Conservation (phyloP, 768 basidiomycete genomes). For the Cystofilobasidium macerans region DNA sequence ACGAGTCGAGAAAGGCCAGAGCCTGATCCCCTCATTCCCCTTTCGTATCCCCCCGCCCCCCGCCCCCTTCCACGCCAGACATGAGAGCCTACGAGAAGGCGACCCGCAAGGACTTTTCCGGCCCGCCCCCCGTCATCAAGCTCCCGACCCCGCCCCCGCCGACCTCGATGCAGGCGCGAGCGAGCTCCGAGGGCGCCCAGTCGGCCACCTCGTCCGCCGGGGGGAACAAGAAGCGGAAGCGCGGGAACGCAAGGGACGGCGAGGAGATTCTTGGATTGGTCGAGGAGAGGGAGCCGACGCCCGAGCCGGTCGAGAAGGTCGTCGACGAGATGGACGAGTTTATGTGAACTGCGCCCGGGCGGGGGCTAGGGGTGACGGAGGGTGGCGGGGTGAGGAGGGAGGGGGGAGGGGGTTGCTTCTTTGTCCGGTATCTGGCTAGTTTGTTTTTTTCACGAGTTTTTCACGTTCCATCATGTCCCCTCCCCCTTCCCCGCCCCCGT, state of each 20-base stretch:
- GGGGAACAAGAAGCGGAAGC: constrained; percentile 12
- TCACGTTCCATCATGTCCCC: neutral
- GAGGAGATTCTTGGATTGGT: constrained; percentile 21
- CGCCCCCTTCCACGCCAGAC: neutral
- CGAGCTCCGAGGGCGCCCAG: neutral
- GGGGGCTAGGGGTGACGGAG: neutral
- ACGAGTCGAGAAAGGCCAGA: no score
- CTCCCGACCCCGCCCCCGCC: constrained; percentile 5
- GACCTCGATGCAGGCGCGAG: neutral
- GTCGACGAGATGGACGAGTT: neutral
- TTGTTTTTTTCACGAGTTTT: neutral
- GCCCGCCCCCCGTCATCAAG: constrained; percentile 14
- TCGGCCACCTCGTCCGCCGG: neutral
- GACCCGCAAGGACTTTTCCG: constrained; percentile 23
- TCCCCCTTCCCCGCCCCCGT: no score
- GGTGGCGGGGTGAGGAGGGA: neutral
- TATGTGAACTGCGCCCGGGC: neutral
- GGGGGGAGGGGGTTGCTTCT: no score
- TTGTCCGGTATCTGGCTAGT: no score
- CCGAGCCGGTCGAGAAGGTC: neutral
- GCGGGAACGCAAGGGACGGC: constrained; percentile 2
- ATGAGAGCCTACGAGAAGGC: constrained; percentile 16
- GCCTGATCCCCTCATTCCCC: neutral
- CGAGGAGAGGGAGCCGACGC: constrained; percentile 8
- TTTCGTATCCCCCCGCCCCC: neutral